These are phyloP conservation scores for Fusarium armeniacum DNA, from an alignment of 2,329 filamentous ascomycete species.

Conservation along the genomic window DNA sequence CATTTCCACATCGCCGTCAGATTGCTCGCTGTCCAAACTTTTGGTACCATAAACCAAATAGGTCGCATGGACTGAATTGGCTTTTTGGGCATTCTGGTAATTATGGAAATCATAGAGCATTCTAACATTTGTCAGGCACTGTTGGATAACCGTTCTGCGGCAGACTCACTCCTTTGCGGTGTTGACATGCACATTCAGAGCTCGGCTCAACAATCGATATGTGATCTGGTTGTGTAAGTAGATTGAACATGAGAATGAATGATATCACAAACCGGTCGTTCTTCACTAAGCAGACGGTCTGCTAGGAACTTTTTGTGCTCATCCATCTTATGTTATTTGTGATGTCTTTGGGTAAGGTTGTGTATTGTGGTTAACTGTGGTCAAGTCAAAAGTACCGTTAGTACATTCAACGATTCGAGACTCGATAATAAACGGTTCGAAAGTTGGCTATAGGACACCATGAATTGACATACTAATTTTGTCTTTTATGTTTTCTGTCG, in stretches of 20 bases:
- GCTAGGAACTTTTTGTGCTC: constrained; percentile 81
- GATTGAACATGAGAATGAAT: neutral
- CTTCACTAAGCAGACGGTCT: constrained; percentile 81
- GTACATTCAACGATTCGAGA: neutral
- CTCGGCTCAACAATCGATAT: constrained; percentile 86
- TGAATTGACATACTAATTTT: neutral
- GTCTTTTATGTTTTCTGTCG: neutral
- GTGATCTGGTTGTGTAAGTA: constrained; percentile 73
- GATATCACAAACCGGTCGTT: constrained; percentile 71
- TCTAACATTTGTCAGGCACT: constrained; percentile 61
- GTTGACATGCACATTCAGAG: constrained; percentile 86
- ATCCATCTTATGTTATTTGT: constrained; percentile 56
- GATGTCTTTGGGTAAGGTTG: neutral
- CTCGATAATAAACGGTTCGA: neutral
- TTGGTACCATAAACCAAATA: constrained; percentile 85
- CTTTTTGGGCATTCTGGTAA: constrained; percentile 84
- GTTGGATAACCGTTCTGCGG: neutral
- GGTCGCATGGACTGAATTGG: constrained; percentile 87
- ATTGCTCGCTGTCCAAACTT: constrained; percentile 55
- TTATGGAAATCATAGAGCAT: constrained; percentile 92
- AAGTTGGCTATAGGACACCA: neutral
- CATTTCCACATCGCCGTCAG: constrained; percentile 78
- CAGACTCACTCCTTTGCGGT: constrained; percentile 83
- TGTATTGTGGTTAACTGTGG: neutral
- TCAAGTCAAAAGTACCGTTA: neutral